Percentiles rank a stretch among this genome's conserved stretches.
Evolutionary conservation across 345 rosid genomes (phyloP).

Genomic region (Citrus sinensis): DNA sequence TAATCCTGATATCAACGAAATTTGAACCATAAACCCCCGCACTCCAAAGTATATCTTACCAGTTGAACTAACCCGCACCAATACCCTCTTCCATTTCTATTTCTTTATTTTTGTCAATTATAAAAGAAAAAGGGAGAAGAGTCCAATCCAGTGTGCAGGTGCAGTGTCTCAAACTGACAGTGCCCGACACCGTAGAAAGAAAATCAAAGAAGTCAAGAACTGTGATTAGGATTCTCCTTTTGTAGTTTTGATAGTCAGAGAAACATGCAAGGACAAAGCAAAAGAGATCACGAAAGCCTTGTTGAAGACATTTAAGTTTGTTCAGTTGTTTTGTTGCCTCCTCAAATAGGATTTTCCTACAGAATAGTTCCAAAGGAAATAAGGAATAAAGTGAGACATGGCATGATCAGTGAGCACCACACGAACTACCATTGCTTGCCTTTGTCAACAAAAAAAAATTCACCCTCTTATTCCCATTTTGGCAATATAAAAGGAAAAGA

Average conservation of each 20-base stretch:
- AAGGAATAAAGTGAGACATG: neutral
- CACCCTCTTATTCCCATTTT: neutral
- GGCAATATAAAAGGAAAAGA: neutral
- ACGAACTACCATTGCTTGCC: neutral
- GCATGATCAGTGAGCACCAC: neutral
- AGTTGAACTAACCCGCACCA: neutral
- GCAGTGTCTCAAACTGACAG: constrained; percentile 13
- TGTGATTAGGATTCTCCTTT: neutral
- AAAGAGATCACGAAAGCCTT: neutral
- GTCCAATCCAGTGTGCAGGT: neutral
- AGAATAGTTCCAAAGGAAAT: constrained; percentile 2
- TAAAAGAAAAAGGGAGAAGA: neutral
- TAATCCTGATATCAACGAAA: neutral
- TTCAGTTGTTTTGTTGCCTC: constrained; percentile 7
- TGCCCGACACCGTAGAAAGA: too few species aligned
- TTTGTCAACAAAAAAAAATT: neutral
- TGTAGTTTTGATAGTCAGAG: neutral
- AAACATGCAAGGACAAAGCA: neutral
- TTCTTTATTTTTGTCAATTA: neutral
- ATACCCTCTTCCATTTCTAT: too few species aligned
- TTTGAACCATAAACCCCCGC: neutral
- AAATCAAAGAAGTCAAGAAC: neutral
- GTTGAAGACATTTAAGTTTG: constrained; percentile 5
- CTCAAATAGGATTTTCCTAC: neutral
- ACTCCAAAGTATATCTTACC: neutral